Evolutionary conservation across 345 rosid species (phyloP).

Genomic region (Rubroshorea leprosula): DNA sequence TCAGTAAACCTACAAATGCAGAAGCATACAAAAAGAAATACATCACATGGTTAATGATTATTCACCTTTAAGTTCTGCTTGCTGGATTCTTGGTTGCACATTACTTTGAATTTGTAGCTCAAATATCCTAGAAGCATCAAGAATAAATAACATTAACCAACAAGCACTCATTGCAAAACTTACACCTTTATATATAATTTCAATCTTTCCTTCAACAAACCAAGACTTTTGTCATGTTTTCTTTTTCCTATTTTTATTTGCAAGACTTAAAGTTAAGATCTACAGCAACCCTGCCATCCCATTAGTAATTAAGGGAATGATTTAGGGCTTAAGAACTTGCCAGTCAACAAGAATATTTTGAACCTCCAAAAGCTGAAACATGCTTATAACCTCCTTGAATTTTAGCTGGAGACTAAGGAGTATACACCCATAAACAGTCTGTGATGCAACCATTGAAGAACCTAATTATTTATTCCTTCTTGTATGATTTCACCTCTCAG

Average conservation of each 20-base stretch:
- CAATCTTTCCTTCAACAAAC: background rate
- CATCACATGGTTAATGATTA: constrained; percentile 5
- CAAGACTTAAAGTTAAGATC: background rate
- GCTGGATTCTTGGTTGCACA: constrained; percentile 41
- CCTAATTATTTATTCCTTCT: too few species aligned
- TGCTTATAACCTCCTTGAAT: too few species aligned
- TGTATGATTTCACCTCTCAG: background rate
- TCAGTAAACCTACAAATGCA: constrained; percentile 10
- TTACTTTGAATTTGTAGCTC: constrained; percentile 62
- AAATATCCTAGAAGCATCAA: constrained; percentile 41
- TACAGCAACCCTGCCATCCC: background rate
- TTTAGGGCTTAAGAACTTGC: too few species aligned
- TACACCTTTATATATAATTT: too few species aligned
- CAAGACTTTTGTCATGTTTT: background rate
- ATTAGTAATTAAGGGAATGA: too few species aligned
- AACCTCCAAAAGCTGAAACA: too few species aligned
- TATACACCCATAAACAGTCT: too few species aligned
- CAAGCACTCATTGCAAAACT: background rate
- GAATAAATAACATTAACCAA: background rate
- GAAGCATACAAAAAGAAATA: background rate
- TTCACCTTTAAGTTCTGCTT: constrained; percentile 52
- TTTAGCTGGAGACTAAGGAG: too few species aligned
- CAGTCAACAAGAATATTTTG: too few species aligned
- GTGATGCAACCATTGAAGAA: too few species aligned
- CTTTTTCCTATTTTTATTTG: background rate